These are phyloP conservation scores for Tillandsia leiboldiana DNA, from an alignment of 176 grass and related monocot genomes.

Conservation along the genomic window DNA sequence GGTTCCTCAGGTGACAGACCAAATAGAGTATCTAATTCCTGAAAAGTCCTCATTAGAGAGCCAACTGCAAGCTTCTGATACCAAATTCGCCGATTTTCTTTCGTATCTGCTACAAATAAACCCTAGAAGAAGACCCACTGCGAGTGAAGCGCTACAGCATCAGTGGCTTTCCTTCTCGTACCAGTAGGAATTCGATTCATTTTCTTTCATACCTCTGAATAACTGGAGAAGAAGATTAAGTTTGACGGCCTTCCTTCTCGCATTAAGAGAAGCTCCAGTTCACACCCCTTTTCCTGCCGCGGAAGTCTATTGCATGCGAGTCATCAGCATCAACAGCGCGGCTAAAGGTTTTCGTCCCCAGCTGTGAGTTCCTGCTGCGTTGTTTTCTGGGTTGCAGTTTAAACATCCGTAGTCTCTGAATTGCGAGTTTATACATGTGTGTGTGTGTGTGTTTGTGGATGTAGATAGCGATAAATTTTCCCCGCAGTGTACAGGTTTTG, in stretches of 20 bases:
- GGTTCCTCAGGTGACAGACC: slow-evolving; percentile 57
- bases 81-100: slow-evolving; percentile 77
- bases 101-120: slow-evolving; percentile 88
- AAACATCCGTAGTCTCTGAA: slow-evolving; percentile 24
- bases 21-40: slow-evolving; percentile 59
- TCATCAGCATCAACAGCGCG: background rate
- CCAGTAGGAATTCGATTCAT: slow-evolving; percentile 4
- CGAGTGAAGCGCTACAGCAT: slow-evolving; percentile 69
- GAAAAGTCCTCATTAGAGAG: slow-evolving; percentile 60
- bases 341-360: slow-evolving; percentile 9
- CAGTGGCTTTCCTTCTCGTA: slow-evolving; percentile 70
- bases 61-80: slow-evolving; percentile 53
- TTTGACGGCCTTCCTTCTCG: no score
- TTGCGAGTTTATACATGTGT: slow-evolving; percentile 11
- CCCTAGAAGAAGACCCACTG: slow-evolving; percentile 70
- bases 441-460: slow-evolving; percentile 20
- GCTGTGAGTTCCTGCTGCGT: background rate
- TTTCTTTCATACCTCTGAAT: no score
- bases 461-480: slow-evolving; percentile 38
- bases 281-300: no score
- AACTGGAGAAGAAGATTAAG: no score
- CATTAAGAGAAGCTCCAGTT: no score
- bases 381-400: slow-evolving; percentile 24
- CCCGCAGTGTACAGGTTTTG: background rate
- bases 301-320: no score